A percentile compares a stretch with the other conserved stretches of the same genome.
Conservation (phyloP, 805 yeast genomes). For the Saturnispora gosingensis region DNA sequence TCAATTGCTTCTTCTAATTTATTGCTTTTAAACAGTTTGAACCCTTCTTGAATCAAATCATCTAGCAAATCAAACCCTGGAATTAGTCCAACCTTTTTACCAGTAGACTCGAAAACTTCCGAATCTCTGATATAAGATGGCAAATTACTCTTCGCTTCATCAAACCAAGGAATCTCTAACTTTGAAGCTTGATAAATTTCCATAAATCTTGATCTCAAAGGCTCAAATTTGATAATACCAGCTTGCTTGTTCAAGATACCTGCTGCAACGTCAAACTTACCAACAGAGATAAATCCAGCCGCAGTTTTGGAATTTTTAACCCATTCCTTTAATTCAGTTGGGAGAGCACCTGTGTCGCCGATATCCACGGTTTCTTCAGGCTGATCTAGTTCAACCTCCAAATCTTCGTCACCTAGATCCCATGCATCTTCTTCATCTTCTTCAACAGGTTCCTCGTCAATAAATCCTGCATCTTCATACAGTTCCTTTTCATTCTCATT, state of each 20-base stretch:
- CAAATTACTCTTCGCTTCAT: conserved; percentile 44
- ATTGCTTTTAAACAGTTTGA: conserved; percentile 73
- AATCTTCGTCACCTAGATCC: conserved; percentile 54
- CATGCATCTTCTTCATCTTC: conserved; percentile 55
- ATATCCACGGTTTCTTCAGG: conserved; percentile 29
- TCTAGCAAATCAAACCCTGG: conserved; percentile 68
- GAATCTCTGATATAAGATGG: conserved; percentile 59
- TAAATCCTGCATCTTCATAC: conserved; percentile 8
- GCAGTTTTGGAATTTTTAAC: conserved; percentile 80
- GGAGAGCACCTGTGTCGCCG: conserved; percentile 22
- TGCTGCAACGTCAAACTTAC: conserved; percentile 93
- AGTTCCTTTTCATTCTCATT: conserved; percentile 17
- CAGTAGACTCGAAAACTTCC: conserved; percentile 43
- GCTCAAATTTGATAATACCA: conserved; percentile 81
- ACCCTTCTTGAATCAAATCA: conserved; percentile 58
- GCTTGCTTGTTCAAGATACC: conserved; percentile 83
- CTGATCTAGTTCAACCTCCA: conserved; percentile 49
- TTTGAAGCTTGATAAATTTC: conserved; percentile 79
- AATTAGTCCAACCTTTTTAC: conserved; percentile 52
- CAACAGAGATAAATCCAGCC: conserved; percentile 91
- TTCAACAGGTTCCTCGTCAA: conserved; percentile 37
- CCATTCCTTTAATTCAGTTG: conserved; percentile 70
- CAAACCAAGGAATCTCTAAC: conserved; percentile 63
- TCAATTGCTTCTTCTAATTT: conserved; percentile 75
- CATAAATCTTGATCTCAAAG: conserved; percentile 71